A percentile compares a stretch with the other conserved stretches of the same genome.
Evolutionary conservation across 2,329 filamentous ascomycete genomes (phyloP).

Genomic region (Fusarium palustre): DNA sequence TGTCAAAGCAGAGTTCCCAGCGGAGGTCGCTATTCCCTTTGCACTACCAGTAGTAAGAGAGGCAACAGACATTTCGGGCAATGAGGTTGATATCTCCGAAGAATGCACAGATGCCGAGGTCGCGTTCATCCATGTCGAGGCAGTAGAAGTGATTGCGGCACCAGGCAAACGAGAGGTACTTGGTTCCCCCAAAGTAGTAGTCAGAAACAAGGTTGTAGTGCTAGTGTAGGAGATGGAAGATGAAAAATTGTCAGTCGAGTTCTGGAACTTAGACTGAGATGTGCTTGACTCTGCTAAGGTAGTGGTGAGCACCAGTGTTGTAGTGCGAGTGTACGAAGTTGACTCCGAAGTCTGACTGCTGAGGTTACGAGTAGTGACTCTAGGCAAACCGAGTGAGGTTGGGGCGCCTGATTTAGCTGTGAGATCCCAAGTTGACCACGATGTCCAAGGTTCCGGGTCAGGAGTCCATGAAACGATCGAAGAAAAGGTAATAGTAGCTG

Average conservation of each 20-base stretch:
- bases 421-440: constrained; percentile 29
- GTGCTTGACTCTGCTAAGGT: constrained; percentile 16
- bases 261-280: constrained; percentile 17
- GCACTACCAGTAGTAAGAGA: constrained; percentile 10
- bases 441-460: constrained; percentile 23
- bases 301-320: constrained; percentile 16
- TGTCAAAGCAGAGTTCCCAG: constrained; percentile 13
- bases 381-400: constrained; percentile 4
- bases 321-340: constrained; percentile 15
- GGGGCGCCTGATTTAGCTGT: constrained; percentile 8
- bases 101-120: constrained; percentile 20
- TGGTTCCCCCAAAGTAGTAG: constrained; percentile 8
- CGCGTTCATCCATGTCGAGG: constrained; percentile 33
- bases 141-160: constrained; percentile 12
- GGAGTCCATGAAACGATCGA: constrained; percentile 19
- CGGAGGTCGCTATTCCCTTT: constrained; percentile 22
- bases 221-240: constrained; percentile 11
- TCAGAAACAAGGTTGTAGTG: constrained; percentile 22
- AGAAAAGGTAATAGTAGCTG: constrained; percentile 5
- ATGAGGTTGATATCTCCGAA: constrained; percentile 20
- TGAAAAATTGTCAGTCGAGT: constrained; percentile 22
- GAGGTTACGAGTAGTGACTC: constrained; percentile 29
- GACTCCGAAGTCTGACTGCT: constrained; percentile 16
- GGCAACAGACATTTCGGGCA: not conserved
- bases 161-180: constrained; percentile 36